A percentile compares a stretch with the other conserved stretches of the same genome.
Conservation (phyloP, 2,329 filamentous ascomycete genomes). For the Acrodontium crateriforme region DNA sequence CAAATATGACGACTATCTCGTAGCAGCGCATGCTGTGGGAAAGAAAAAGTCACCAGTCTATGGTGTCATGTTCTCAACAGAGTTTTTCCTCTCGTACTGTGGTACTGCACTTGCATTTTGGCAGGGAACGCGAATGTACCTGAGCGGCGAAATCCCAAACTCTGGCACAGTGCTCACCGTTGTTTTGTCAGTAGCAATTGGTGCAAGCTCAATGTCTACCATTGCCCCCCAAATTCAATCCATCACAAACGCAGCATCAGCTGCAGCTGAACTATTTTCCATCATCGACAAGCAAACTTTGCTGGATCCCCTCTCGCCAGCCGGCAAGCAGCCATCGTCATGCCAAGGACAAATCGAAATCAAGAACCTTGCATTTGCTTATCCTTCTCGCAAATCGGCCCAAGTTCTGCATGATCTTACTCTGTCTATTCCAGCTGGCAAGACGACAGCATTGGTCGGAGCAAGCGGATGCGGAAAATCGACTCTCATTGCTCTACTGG, state of each 20-base stretch:
- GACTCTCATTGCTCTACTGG: constrained; percentile 23
- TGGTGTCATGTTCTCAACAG: constrained; percentile 28
- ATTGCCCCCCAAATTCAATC: constrained; percentile 29
- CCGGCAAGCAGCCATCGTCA: constrained; percentile 10
- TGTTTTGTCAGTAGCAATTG: constrained; percentile 20
- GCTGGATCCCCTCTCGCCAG: constrained; percentile 24
- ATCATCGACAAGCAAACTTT: constrained; percentile 28
- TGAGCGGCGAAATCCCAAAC: constrained; percentile 17
- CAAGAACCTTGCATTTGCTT: constrained; percentile 55
- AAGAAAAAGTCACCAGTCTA: constrained; percentile 32
- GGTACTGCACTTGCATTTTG: constrained; percentile 30
- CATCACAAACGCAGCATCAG: constrained; percentile 29
- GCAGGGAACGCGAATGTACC: constrained; percentile 28
- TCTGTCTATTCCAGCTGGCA: constrained; percentile 25
- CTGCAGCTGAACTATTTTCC: constrained; percentile 28
- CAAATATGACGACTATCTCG: constrained; percentile 31
- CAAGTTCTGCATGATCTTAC: constrained; percentile 24
- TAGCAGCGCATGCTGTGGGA: constrained; percentile 29
- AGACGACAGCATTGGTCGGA: constrained; percentile 33
- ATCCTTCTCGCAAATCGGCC: constrained; percentile 37
- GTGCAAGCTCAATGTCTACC: constrained; percentile 24
- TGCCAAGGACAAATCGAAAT: constrained; percentile 42
- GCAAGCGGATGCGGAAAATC: constrained; percentile 26
- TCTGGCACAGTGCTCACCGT: constrained; percentile 24
- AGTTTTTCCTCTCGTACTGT: constrained; percentile 30